These are phyloP conservation scores for Epichloe sibirici DNA, from an alignment of 2,329 filamentous ascomycete species.

Conservation along the genomic window DNA sequence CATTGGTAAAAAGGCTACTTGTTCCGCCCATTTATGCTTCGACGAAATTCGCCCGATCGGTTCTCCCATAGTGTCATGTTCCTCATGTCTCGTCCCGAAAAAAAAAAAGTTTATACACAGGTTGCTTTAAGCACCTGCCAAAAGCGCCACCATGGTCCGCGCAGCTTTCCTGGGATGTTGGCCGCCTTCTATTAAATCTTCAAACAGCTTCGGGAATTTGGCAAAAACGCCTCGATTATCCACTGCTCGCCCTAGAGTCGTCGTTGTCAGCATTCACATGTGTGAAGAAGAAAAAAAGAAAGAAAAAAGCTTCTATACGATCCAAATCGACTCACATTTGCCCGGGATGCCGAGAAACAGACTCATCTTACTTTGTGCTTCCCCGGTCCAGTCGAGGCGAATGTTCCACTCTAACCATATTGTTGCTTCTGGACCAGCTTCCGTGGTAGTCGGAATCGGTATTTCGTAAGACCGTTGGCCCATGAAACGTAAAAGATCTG, in stretches of 20 bases:
- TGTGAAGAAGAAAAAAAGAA: not conserved
- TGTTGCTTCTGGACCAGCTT: constrained; percentile 24
- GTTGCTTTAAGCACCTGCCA: constrained; percentile 31
- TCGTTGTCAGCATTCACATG: not conserved
- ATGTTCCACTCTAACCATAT: constrained; percentile 51
- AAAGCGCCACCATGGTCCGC: constrained; percentile 45
- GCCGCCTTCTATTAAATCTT: constrained; percentile 41
- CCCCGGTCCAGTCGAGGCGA: constrained; percentile 60
- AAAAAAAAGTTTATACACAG: constrained; percentile 5
- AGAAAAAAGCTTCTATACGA: not conserved
- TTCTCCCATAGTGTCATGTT: constrained; percentile 1
- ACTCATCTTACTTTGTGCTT: constrained; percentile 47
- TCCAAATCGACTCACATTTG: constrained; percentile 42
- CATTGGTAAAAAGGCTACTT: constrained; percentile 3
- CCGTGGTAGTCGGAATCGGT: constrained; percentile 21
- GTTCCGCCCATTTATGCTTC: not conserved
- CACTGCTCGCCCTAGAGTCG: constrained; percentile 42
- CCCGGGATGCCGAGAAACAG: constrained; percentile 44
- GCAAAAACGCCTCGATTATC: constrained; percentile 44
- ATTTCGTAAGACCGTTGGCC: constrained; percentile 39
- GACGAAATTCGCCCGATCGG: not conserved
- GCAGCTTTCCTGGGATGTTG: constrained; percentile 45
- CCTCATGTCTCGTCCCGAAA: constrained; percentile 8
- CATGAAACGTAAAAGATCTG: constrained; percentile 40
- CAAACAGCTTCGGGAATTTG: constrained; percentile 48